Conservation (phyloP, 2,329 filamentous ascomycete species). For the Penicillium sp. region DNA sequence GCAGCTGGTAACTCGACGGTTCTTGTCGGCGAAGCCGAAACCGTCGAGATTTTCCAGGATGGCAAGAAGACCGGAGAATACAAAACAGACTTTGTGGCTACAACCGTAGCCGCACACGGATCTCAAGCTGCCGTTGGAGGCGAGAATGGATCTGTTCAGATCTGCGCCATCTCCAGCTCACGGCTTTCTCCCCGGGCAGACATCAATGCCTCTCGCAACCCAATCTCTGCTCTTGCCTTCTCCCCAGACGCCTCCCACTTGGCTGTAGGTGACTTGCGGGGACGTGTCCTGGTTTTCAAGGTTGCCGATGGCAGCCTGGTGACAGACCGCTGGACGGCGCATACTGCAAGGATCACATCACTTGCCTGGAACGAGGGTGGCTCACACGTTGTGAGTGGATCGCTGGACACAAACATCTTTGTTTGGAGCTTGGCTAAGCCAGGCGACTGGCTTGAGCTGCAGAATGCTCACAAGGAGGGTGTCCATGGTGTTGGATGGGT, state of each 20-base stretch:
- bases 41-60: slow-evolving; percentile 53
- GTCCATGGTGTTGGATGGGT: slow-evolving; percentile 82
- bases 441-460: slow-evolving; percentile 70
- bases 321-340: slow-evolving; percentile 69
- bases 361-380: slow-evolving; percentile 70
- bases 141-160: slow-evolving; percentile 62
- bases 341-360: slow-evolving; percentile 58
- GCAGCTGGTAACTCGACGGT: slow-evolving; percentile 46
- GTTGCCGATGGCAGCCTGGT: slow-evolving; percentile 59
- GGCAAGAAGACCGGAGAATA: slow-evolving; percentile 52
- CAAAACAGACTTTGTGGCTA: slow-evolving; percentile 56
- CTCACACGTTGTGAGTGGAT: slow-evolving; percentile 72
- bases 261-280: slow-evolving; percentile 71
- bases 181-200: slow-evolving; percentile 47
- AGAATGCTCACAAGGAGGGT: slow-evolving; percentile 91
- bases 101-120: slow-evolving; percentile 61
- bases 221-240: slow-evolving; percentile 74
- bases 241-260: slow-evolving; percentile 67
- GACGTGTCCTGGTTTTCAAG: slow-evolving; percentile 79
- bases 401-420: slow-evolving; percentile 82
- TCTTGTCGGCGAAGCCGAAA: slow-evolving; percentile 52
- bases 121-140: slow-evolving; percentile 65
- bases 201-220: slow-evolving; percentile 60
- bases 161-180: slow-evolving; percentile 59
- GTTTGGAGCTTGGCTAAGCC: slow-evolving; percentile 82